Evolutionary conservation across 257 asterid genomes (phyloP).

Genomic region (Solanum sitiens): DNA sequence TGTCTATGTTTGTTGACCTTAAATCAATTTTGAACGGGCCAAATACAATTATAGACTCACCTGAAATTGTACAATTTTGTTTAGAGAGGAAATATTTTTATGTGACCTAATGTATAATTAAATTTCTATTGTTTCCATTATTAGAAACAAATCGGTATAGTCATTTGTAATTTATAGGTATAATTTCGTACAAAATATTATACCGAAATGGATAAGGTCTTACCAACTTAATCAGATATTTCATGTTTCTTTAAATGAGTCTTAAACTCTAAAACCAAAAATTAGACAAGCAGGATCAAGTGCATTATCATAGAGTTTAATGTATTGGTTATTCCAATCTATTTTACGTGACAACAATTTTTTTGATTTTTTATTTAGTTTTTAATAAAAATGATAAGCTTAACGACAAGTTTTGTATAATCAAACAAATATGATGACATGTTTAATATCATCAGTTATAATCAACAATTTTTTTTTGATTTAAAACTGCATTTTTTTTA

Average conservation of each 20-base stretch:
- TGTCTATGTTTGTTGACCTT: background rate
- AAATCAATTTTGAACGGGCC: background rate
- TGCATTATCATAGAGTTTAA: too few relatives aligned
- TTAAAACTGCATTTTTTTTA: too few relatives aligned
- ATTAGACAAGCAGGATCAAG: background rate
- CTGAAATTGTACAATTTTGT: background rate
- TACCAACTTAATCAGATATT: too few relatives aligned
- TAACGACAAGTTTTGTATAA: background rate
- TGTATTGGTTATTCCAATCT: too few relatives aligned
- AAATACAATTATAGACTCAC: background rate
- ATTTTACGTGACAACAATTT: too few relatives aligned
- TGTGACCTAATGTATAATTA: background rate
- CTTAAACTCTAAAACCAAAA: background rate
- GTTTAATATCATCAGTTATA: background rate
- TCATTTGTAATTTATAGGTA: background rate
- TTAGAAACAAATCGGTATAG: background rate
- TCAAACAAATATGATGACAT: background rate
- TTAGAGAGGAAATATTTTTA: background rate
- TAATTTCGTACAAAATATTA: background rate
- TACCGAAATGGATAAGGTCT: background rate
- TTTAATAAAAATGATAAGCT: background rate
- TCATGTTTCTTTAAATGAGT: too few relatives aligned
- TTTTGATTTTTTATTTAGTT: too few relatives aligned
- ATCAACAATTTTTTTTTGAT: background rate
- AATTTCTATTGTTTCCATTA: background rate